These are phyloP conservation scores for Iris pallida DNA, from an alignment of 116 monocot genomes.

Conservation along the genomic window DNA sequence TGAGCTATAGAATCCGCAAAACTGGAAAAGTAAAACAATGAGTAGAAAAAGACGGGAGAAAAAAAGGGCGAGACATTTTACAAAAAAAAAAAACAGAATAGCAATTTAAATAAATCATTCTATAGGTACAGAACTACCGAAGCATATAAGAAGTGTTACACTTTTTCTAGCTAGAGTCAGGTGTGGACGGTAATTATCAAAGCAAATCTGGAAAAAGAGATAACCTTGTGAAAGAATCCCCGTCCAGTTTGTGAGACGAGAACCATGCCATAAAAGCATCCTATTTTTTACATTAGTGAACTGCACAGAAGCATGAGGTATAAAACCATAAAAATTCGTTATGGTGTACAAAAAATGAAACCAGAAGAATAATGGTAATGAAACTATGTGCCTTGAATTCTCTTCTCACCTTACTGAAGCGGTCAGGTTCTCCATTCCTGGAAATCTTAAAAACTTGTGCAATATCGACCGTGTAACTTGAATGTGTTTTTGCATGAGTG, in stretches of 20 bases:
- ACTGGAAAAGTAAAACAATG: no score
- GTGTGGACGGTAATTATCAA: no score
- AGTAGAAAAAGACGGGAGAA: no score
- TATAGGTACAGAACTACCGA: no score
- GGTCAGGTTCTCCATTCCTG: slow-evolving; percentile 59
- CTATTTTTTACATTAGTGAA: slow-evolving; percentile 64
- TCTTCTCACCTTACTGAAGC: slow-evolving; percentile 56
- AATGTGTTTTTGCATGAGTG: slow-evolving; percentile 90
- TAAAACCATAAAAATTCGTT: background rate
- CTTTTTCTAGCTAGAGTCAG: no score
- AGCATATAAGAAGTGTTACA: no score
- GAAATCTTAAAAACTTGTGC: slow-evolving; percentile 64
- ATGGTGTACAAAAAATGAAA: background rate
- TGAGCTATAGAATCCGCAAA: no score
- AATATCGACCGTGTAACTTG: slow-evolving; percentile 64
- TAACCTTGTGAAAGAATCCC: slow-evolving; percentile 95
- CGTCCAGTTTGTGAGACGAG: slow-evolving; percentile 87
- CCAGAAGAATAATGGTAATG: background rate
- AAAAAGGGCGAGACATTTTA: no score
- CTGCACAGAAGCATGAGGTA: slow-evolving; percentile 35
- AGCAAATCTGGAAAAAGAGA: background rate
- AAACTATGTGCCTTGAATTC: background rate
- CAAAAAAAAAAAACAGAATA: no score
- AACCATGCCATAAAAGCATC: slow-evolving; percentile 99
- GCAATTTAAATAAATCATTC: no score